Conservation (phyloP, 306 rosid species). For the Cyamopsis tetragonoloba region DNA sequence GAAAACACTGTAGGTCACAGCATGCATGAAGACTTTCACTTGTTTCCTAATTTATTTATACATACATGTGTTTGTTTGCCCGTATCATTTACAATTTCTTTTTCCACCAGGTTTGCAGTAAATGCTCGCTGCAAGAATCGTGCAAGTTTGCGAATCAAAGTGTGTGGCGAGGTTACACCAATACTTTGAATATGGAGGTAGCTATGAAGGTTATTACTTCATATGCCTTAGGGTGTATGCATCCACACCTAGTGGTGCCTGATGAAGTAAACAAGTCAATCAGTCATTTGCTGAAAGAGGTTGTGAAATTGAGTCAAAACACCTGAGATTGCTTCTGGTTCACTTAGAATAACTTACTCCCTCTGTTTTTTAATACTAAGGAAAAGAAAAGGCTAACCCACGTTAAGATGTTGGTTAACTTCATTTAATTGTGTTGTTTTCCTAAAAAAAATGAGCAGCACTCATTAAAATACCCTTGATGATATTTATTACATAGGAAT, state of each 20-base stretch:
- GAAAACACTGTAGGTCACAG: constrained; percentile 43
- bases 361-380: too few species aligned
- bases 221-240: constrained; percentile 50
- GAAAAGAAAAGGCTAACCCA: too few species aligned
- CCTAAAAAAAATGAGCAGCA: too few species aligned
- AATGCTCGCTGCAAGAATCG: constrained; percentile 26
- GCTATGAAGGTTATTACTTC: constrained; percentile 45
- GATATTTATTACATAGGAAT: too few species aligned
- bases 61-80: background rate
- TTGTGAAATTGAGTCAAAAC: constrained; percentile 52
- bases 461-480: too few species aligned
- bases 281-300: constrained; percentile 55
- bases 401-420: too few species aligned
- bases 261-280: constrained; percentile 43
- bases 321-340: constrained; percentile 17
- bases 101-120: constrained; percentile 37
- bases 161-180: constrained; percentile 42
- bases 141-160: constrained; percentile 49
- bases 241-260: constrained; percentile 49
- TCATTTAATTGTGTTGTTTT: too few species aligned
- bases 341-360: background rate
- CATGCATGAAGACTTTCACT: background rate
- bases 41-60: background rate
- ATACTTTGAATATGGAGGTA: constrained; percentile 38
- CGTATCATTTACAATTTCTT: background rate